Evolutionary conservation across 106 monocot genomes (phyloP).

Genomic region (Dendrobium chrysotoxum): DNA sequence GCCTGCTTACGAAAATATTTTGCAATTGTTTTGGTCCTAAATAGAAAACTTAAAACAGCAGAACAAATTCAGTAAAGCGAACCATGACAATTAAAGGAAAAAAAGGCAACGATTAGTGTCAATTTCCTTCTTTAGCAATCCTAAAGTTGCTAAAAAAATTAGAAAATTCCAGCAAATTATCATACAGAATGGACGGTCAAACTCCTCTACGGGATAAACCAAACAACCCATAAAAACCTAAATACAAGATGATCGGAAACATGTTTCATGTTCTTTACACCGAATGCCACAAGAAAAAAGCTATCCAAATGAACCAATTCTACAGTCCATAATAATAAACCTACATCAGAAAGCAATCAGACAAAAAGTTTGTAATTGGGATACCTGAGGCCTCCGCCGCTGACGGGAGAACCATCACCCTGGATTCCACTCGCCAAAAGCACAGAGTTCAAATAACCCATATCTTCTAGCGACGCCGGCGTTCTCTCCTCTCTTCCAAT

Average conservation of each 20-base stretch:
- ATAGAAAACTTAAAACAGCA: background rate
- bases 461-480: slow-evolving; percentile 2
- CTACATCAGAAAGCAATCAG: background rate
- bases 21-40: background rate
- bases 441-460: slow-evolving; percentile 33
- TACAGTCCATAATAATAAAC: background rate
- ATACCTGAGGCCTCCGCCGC: slow-evolving; percentile 50
- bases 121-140: background rate
- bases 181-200: too few species aligned
- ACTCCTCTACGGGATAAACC: background rate
- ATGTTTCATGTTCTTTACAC: background rate
- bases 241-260: background rate
- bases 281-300: background rate
- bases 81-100: background rate
- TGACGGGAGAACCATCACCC: slow-evolving; percentile 27
- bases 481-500: background rate
- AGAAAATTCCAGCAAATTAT: too few species aligned
- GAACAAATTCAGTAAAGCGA: background rate
- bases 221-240: background rate
- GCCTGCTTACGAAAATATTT: background rate
- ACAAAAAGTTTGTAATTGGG: background rate
- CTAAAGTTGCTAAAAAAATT: background rate
- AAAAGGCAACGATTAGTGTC: background rate
- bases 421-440: slow-evolving; percentile 21
- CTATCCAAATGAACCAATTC: background rate